Evolutionary conservation across 1,284 basidiomycete genomes (phyloP), one percentile per base, ranked within the genome.

Genomic region (Boletus semigastroideus): DNA sequence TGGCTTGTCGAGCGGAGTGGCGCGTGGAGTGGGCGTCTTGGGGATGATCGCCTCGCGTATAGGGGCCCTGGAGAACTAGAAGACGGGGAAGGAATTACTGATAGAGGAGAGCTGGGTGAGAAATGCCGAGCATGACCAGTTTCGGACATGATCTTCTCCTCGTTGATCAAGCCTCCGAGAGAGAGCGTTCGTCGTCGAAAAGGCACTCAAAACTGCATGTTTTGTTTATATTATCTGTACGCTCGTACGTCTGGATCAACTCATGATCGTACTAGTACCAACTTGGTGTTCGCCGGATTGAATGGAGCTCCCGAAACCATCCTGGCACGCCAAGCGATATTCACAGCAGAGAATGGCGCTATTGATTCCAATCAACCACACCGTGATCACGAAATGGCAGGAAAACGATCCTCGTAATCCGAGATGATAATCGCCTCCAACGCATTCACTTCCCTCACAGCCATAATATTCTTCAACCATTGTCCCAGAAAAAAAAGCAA

Each of bases 391-490:
- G 61, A 49, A n/a, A 58, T 20, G 5, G 49, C n/a, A 40, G 63
- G 63, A 40, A 67, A 68, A 13, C 67, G 64, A 36, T 63, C 62
- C 44, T 70, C 63, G 38, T 73, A 79, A 25, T 74, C 70, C 8
- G 76, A 70, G 45, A 78, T 78, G 46, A 80, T 62, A 28, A 81
- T 72, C 1, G 78, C 79, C 5, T 74, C 74, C 53, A 78, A 69
- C 31, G 75, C 79, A 16, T 68, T 65, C 19, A 81, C 67, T 58
- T 80, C 79, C 46, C 72, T 71, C 30, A 76, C 59, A 4, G 72
- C 72, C 55, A 72, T 68, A 42, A 78, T 56, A 16, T 71, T 72
- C 75, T 77, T 6, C 25, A 25, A 25, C 25, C 25, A 25, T 25
- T 7, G 25, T 25, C 5, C 4, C 25, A 25, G 5, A 5, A 22